Conservation (phyloP, 2,329 filamentous ascomycete species). For the Thyridium curvatum region DNA sequence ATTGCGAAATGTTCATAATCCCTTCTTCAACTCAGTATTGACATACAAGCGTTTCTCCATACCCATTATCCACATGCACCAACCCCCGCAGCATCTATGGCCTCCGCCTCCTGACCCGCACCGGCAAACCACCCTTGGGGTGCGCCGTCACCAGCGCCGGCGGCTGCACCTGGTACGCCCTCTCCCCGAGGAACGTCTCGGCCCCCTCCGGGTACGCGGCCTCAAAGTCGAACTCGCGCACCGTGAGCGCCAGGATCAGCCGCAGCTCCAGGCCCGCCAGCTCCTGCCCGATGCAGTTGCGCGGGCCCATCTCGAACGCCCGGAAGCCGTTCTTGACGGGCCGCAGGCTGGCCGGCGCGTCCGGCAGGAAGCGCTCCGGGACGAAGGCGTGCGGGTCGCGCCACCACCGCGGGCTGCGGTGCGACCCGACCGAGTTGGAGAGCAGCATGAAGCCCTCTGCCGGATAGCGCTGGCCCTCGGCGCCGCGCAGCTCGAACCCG, state of each 20-base stretch:
- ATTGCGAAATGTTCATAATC: no score
- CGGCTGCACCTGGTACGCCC: constrained; percentile 17
- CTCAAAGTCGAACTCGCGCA: constrained; percentile 42
- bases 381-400: constrained; percentile 35
- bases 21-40: no score
- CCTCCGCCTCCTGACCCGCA: no score
- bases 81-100: background rate
- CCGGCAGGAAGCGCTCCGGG: constrained; percentile 35
- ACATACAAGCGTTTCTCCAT: no score
- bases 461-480: constrained; percentile 33
- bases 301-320: constrained; percentile 44
- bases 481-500: constrained; percentile 33
- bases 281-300: constrained; percentile 51
- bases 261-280: constrained; percentile 46
- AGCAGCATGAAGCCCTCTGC: constrained; percentile 37
- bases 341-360: constrained; percentile 9
- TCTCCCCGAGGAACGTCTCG: constrained; percentile 22
- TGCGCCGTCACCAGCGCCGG: no score
- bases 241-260: constrained; percentile 40
- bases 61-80: no score
- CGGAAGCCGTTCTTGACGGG: constrained; percentile 40
- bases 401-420: constrained; percentile 34
- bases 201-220: constrained; percentile 27
- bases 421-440: constrained; percentile 27
- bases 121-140: no score